A percentile compares a stretch with the other conserved stretches of the same genome.
These are phyloP conservation scores for Talaromyces albobiverticillius DNA, from an alignment of 2,329 filamentous ascomycete genomes.

Conservation along the genomic window DNA sequence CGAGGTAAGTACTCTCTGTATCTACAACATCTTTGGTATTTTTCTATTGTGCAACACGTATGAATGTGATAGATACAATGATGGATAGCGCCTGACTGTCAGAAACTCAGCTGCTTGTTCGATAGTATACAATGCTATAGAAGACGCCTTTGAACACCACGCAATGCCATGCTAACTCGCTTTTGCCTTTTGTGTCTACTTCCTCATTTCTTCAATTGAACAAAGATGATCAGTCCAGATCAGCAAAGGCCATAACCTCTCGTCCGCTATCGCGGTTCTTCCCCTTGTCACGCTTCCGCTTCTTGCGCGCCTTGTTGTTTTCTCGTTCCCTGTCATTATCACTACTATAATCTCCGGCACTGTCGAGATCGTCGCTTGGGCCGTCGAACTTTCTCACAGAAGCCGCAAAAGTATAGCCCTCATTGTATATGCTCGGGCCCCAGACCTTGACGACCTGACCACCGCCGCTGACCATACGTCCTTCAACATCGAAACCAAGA, in stretches of 20 bases:
- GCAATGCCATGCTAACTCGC: constrained; percentile 8
- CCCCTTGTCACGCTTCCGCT: constrained; percentile 44
- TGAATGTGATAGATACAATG: too few species aligned
- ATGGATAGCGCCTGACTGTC: background rate
- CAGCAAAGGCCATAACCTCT: constrained; percentile 43
- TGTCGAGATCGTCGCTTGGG: constrained; percentile 29
- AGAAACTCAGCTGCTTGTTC: background rate
- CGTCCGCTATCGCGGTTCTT: constrained; percentile 38
- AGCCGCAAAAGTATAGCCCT: constrained; percentile 38
- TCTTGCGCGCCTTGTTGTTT: constrained; percentile 47
- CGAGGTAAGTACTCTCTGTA: too few species aligned
- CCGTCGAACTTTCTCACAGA: constrained; percentile 5
- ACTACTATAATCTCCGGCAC: constrained; percentile 47
- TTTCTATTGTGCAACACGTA: background rate
- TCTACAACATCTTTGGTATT: too few species aligned
- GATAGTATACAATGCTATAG: background rate
- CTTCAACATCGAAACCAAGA: constrained; percentile 78
- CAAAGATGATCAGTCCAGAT: constrained; percentile 34
- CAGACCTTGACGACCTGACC: constrained; percentile 86
- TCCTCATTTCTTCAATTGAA: background rate
- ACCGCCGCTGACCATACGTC: constrained; percentile 85
- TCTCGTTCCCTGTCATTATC: constrained; percentile 47
- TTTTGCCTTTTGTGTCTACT: background rate
- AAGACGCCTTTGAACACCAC: constrained; percentile 3
- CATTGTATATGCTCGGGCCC: constrained; percentile 48